Conservation (phyloP, 768 basidiomycete species). For the Suillus spraguei region DNA sequence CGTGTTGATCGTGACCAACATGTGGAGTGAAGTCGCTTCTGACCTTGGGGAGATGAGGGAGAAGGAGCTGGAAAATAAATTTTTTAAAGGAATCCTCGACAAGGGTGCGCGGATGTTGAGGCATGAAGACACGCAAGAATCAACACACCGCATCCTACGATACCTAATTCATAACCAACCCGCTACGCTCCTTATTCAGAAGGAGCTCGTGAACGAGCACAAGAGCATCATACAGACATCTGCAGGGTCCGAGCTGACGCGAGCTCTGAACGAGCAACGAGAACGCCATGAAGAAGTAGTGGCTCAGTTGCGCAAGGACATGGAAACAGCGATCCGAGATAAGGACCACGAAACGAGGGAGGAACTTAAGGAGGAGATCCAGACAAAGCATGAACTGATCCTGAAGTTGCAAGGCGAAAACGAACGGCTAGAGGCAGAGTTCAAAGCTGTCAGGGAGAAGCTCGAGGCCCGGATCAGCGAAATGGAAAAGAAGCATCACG, state of each 20-base stretch:
- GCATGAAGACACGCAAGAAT: conserved; percentile 37
- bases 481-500: conserved; percentile 9
- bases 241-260: conserved; percentile 47
- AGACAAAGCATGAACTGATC: conserved; percentile 8
- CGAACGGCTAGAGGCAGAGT: conserved; percentile 6
- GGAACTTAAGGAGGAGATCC: conserved; percentile 37
- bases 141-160: conserved; percentile 42
- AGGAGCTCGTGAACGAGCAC: conserved; percentile 42
- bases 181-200: conserved; percentile 45
- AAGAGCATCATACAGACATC: conserved; percentile 45
- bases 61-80: conserved; percentile 38
- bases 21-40: conserved; percentile 40
- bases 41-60: conserved; percentile 38
- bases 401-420: conserved; percentile 4
- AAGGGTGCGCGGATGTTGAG: conserved; percentile 42
- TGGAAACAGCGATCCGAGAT: conserved; percentile 39
- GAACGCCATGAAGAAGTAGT: conserved; percentile 43
- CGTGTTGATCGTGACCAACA: conserved; percentile 47
- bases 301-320: conserved; percentile 42
- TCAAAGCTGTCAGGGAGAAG: conserved; percentile 7
- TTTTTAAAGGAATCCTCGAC: conserved; percentile 45
- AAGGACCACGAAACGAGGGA: conserved; percentile 42
- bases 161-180: conserved; percentile 39
- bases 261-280: conserved; percentile 43
- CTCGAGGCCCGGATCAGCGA: conserved; percentile 4